Conservation (phyloP, 306 rosid genomes). For the Lablab purpureus region DNA sequence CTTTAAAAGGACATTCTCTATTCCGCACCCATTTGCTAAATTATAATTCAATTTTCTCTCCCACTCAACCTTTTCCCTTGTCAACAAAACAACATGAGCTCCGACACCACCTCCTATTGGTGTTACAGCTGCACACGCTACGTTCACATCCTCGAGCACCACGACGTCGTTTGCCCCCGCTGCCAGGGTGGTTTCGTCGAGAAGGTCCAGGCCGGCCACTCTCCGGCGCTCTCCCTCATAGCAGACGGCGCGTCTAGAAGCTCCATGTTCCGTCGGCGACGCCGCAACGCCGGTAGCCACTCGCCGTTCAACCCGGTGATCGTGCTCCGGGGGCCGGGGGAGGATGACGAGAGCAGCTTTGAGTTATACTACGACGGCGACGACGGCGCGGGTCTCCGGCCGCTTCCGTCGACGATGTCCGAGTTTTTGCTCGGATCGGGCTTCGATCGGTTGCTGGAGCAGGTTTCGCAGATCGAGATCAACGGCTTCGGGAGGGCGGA, state of each 20-base stretch:
- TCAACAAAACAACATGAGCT: slow-evolving; percentile 34
- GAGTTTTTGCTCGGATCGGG: slow-evolving; percentile 85
- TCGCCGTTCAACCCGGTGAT: slow-evolving; percentile 85
- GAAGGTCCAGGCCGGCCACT: slow-evolving; percentile 62
- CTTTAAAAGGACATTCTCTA: not conserved
- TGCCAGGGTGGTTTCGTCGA: slow-evolving; percentile 81
- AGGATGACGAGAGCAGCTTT: slow-evolving; percentile 58
- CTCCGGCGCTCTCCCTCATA: not conserved
- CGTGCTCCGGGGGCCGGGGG: slow-evolving; percentile 70
- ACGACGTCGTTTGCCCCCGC: slow-evolving; percentile 71
- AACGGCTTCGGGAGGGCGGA: slow-evolving; percentile 76
- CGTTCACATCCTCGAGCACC: slow-evolving; percentile 51
- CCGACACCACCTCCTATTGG: slow-evolving; percentile 79
- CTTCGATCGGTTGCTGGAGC: slow-evolving; percentile 79
- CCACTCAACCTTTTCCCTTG: not conserved
- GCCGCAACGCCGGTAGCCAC: slow-evolving; percentile 62
- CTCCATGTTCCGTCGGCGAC: slow-evolving; percentile 67
- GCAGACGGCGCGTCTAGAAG: slow-evolving; percentile 48
- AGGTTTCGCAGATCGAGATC: slow-evolving; percentile 80
- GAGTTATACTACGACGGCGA: slow-evolving; percentile 84
- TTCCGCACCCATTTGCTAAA: not conserved
- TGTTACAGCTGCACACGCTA: slow-evolving; percentile 82
- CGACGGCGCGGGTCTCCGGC: slow-evolving; percentile 80
- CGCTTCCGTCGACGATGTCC: slow-evolving; percentile 73
- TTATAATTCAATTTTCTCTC: not conserved